phyloP scores from a whole-genome alignment of 805 yeast species.

The Metschnikowia proteae region DNA sequence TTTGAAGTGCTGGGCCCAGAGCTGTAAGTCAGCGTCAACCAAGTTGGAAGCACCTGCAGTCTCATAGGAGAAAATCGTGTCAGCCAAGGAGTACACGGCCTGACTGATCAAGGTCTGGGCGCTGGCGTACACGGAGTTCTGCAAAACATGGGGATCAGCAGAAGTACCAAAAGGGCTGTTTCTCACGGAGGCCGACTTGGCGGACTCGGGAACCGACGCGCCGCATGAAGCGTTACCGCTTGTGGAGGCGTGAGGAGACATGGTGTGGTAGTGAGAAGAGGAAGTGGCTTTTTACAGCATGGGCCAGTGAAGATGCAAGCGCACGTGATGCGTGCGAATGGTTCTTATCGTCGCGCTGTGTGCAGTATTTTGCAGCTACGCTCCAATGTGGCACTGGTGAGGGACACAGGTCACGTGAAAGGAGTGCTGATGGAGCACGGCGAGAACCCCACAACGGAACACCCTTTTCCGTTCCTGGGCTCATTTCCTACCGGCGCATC shows the following conservation, averaged over 20 bases:
- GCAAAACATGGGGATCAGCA: conserved; percentile 51
- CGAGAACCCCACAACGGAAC: too few relatives aligned
- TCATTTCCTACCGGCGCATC: too few relatives aligned
- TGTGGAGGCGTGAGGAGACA: conserved; percentile 13
- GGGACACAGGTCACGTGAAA: background rate
- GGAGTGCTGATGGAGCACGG: too few relatives aligned
- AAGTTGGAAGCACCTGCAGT: conserved; percentile 52
- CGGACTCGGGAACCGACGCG: conserved; percentile 7
- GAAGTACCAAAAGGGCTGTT: conserved; percentile 57
- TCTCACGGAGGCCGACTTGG: conserved; percentile 11
- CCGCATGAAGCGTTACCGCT: conserved; percentile 2
- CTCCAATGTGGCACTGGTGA: too few relatives aligned
- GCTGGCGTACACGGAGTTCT: conserved; percentile 49
- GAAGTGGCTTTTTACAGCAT: background rate
- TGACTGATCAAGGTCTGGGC: conserved; percentile 54
- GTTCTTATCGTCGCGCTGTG: background rate
- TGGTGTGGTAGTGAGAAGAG: conserved; percentile 1
- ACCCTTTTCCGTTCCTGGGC: too few relatives aligned
- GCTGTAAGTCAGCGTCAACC: conserved; percentile 53
- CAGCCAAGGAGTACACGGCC: conserved; percentile 48
- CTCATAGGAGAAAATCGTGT: conserved; percentile 65
- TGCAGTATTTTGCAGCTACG: conserved; percentile 5
- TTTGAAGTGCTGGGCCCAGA: conserved; percentile 56
- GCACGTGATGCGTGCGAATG: conserved; percentile 13
- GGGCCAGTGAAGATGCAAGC: conserved; percentile 9